Evolutionary conservation across 2,329 filamentous ascomycete genomes (phyloP).

Genomic region (Claviceps purpurea): DNA sequence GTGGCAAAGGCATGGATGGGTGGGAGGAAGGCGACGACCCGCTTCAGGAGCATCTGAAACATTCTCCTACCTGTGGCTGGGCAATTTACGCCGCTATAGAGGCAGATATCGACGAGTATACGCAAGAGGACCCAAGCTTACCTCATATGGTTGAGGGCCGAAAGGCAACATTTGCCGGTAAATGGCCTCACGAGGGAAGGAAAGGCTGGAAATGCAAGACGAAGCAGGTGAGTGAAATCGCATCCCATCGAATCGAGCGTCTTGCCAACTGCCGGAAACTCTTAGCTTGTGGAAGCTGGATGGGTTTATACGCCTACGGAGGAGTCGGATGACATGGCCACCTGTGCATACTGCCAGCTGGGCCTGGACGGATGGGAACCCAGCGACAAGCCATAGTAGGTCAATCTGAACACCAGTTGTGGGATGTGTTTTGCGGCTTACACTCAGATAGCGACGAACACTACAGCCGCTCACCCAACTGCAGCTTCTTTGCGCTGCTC

Average conservation of each 20-base stretch:
- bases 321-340: slow-evolving; percentile 79
- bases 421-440: slow-evolving; percentile 10
- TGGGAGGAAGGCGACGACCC: slow-evolving; percentile 86
- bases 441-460: slow-evolving; percentile 60
- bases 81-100: slow-evolving; percentile 57
- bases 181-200: slow-evolving; percentile 84
- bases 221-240: slow-evolving; percentile 52
- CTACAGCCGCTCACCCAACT: slow-evolving; percentile 61
- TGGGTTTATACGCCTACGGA: slow-evolving; percentile 85
- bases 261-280: slow-evolving; percentile 2
- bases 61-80: slow-evolving; percentile 76
- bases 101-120: slow-evolving; percentile 46
- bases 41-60: slow-evolving; percentile 70
- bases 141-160: slow-evolving; percentile 62
- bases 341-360: slow-evolving; percentile 80
- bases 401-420: slow-evolving; percentile 4
- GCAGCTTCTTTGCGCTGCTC: slow-evolving; percentile 66
- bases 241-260: neutral
- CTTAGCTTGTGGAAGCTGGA: slow-evolving; percentile 75
- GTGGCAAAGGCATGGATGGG: slow-evolving; percentile 69
- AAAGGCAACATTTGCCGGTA: slow-evolving; percentile 66
- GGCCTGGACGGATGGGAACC: slow-evolving; percentile 92
- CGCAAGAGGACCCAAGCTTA: slow-evolving; percentile 60
- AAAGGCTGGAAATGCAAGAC: slow-evolving; percentile 81
- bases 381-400: slow-evolving; percentile 75